Conservation (phyloP, 441 rosid genomes). For the Pelargonium australe region DNA sequence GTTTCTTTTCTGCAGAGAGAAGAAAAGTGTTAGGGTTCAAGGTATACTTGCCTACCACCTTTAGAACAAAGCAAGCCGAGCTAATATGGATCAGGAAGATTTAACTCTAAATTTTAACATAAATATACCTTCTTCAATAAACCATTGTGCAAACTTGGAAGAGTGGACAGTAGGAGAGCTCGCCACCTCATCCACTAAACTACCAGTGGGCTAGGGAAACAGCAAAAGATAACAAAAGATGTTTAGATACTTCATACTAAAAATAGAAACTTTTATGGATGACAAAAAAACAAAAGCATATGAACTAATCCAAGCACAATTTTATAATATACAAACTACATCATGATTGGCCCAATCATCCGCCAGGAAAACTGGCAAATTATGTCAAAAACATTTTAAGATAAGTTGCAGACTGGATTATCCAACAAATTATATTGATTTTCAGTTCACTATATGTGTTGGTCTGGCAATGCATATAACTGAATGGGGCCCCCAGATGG, state of each 20-base stretch:
- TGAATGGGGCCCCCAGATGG: not conserved
- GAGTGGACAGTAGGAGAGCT: constrained; percentile 45
- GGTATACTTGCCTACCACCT: constrained; percentile 4
- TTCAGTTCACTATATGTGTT: not conserved
- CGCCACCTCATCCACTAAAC: constrained; percentile 41
- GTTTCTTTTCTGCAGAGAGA: constrained; percentile 57
- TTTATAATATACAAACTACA: constrained; percentile 8
- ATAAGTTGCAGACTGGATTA: not conserved
- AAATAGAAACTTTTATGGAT: constrained; percentile 7
- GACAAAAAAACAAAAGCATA: not conserved
- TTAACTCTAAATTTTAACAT: constrained; percentile 15
- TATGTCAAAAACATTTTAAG: not conserved
- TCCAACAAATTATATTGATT: constrained; percentile 3
- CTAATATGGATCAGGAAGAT: constrained; percentile 2
- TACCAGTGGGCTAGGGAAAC: constrained; percentile 40
- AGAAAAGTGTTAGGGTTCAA: constrained; percentile 8
- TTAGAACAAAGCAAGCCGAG: not conserved
- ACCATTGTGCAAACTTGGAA: constrained; percentile 89
- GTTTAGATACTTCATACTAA: constrained; percentile 13
- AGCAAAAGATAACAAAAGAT: constrained; percentile 17
- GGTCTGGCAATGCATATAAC: not conserved
- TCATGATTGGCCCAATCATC: not conserved
- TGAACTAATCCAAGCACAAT: not conserved
- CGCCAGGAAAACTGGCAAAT: not conserved
- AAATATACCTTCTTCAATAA: constrained; percentile 76